Base-by-base conservation (phyloP, 441 rosid species). In the Pelargonium cotyledonis region DNA sequence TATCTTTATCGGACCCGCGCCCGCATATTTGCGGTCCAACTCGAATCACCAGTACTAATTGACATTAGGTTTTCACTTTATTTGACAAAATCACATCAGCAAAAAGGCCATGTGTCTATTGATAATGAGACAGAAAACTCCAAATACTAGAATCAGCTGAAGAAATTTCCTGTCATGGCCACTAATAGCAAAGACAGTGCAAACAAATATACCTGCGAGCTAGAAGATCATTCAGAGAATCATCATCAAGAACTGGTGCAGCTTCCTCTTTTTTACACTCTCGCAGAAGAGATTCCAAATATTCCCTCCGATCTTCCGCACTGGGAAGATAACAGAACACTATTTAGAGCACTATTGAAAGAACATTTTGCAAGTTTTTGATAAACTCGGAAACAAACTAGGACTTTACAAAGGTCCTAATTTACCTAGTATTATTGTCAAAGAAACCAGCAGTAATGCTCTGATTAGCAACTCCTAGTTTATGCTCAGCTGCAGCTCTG, bases 381-480 rank as follows among this genome's bases (percentile, higher is more conserved):
- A 15, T 63, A 16, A 58, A 43, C 40, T 21, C 44, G 29, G 31
- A 19, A 67, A 43, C 12, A 72, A 72, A 40, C 15, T 70, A 62
- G 71, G 31, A 16, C 75, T 29, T 49, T 63, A 66, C 53, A 47
- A 46, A 55, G 5, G 58, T 49, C 51, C 65, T 57, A 64, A 21
- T 29, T 81, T 67, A 88, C 98, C 98, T 92, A 41, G 98, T 90
- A 75, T 92, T 87, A 68, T 92, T 92, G 86, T 92, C 96, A 80
- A 90, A 90, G 83, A 92, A 92, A 31, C 98, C 98, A 55, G 98
- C 98, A 69, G 98, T 92, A 68, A 92, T 92, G 72, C 98, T 92
- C 87, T 92, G 98, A 80, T 92, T 90, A 79, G 96, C 98, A 78
- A 92, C 96, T 75, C 98, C 98, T 71, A 92, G 87, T 83, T 92